Percentiles rank a stretch among this genome's conserved stretches.
These are phyloP conservation scores for Dioszegia hungarica DNA, from an alignment of 768 basidiomycete genomes.

Conservation along the genomic window DNA sequence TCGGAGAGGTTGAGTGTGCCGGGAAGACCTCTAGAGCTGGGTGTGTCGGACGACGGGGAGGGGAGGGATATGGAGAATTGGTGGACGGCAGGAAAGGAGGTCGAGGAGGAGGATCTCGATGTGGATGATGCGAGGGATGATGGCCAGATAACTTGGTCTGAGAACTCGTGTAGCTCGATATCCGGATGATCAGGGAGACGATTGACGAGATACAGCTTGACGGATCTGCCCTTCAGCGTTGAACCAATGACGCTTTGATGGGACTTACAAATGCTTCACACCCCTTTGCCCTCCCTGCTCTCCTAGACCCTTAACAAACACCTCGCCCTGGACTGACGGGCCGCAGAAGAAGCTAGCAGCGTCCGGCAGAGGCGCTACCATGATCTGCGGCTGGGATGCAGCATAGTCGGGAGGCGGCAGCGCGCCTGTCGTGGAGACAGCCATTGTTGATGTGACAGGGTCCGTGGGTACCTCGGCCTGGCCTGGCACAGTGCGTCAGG, in stretches of 20 bases:
- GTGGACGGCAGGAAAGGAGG: constrained; percentile 24
- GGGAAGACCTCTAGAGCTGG: no score
- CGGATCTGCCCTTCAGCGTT: constrained; percentile 16
- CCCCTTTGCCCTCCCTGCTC: constrained; percentile 12
- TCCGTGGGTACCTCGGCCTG: no score
- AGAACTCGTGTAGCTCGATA: constrained; percentile 19
- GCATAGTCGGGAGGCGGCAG: constrained; percentile 36
- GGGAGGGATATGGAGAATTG: constrained; percentile 34
- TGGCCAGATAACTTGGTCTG: constrained; percentile 21
- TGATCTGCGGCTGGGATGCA: constrained; percentile 39
- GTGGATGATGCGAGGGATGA: neutral
- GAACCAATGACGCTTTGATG: neutral
- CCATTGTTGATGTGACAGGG: neutral
- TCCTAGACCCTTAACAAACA: constrained; percentile 45
- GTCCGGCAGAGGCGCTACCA: constrained; percentile 42
- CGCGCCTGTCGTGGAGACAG: neutral
- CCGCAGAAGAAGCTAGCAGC: constrained; percentile 44
- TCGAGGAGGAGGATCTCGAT: constrained; percentile 12
- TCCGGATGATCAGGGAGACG: constrained; percentile 23
- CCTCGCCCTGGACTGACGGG: constrained; percentile 38
- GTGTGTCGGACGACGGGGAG: neutral
- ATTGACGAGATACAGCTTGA: constrained; percentile 28
- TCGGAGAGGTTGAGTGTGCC: constrained; percentile 39
- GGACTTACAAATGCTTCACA: constrained; percentile 25
- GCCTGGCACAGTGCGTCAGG: no score